These are phyloP conservation scores for Globisporangium okanoganense DNA, from an alignment of 352 stramenopile species.

Conservation along the genomic window DNA sequence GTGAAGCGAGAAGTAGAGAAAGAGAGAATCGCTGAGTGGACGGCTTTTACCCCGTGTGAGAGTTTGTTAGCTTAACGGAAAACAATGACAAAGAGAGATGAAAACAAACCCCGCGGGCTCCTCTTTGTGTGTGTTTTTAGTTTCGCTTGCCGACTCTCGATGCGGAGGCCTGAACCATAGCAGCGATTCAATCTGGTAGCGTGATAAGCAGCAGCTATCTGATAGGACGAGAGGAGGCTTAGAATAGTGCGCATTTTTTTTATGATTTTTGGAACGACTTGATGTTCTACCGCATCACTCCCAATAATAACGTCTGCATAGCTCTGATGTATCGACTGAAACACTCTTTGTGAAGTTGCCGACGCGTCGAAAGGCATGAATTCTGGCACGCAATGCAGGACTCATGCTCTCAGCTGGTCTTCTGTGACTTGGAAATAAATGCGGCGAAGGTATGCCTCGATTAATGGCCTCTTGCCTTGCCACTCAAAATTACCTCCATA, in stretches of 20 bases:
- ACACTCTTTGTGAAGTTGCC: too few species aligned
- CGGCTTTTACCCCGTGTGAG: constrained; percentile 33
- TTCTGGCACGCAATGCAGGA: too few species aligned
- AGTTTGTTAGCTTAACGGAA: constrained; percentile 46
- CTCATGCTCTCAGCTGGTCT: not conserved
- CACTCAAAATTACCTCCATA: not conserved
- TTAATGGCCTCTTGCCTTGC: not conserved
- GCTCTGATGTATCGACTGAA: too few species aligned
- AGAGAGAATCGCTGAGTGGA: constrained; percentile 46
- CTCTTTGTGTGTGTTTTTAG: constrained; percentile 4
- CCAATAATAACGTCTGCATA: too few species aligned
- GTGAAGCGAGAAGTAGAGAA: constrained; percentile 31
- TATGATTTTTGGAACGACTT: too few species aligned
- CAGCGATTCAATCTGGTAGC: not conserved
- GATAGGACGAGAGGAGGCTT: not conserved
- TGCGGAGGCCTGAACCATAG: not conserved
- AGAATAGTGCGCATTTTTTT: not conserved
- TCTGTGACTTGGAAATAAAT: too few species aligned
- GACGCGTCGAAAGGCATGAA: too few species aligned
- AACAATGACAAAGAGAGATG: constrained; percentile 51
- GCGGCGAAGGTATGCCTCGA: too few species aligned
- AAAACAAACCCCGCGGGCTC: constrained; percentile 24
- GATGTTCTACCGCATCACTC: too few species aligned
- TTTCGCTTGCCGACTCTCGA: not conserved
- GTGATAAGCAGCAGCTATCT: not conserved